Evolutionary conservation across 108 stramenopile genomes (phyloP), one percentile per base, ranked within the genome.

Genomic region (Mediolabrus comicus): DNA sequence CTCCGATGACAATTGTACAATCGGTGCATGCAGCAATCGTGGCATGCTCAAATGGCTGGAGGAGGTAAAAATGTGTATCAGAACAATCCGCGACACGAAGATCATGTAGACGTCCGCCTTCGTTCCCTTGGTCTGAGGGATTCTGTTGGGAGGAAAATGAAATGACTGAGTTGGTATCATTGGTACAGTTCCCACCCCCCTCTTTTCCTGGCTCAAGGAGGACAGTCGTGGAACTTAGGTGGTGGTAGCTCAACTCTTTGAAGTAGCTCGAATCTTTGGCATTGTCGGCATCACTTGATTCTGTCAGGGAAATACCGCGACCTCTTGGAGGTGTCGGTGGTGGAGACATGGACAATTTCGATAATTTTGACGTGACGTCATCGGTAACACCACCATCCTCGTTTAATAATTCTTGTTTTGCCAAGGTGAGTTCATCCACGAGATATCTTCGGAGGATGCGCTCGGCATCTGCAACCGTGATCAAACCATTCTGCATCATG

Each of bases 1-100:
- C 95, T n/a, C 96, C 96, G n/a, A 97, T 75, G 38, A 97, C 96
- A 38, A 97, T 92, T n/a, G 96, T 97, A 65, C 96, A 95, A 57
- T 91, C 94, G 4, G 91, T 89, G 65, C 94, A 95, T 5, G 85
- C 90, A 5, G 91, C 79, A 30, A 97, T 87, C 3, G 91, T 94
- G 4, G 90, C 96, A 49, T 92, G 90, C 55, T 95, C 88, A 38
- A 95, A 94, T 5, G 96, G 90, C 43, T 88, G 91, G 17, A 97
- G 87, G 19, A 97, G 78, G 70, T 97, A 97, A 63, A 97, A 84
- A 79, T 97, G 90, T 7, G 86, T 87, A 59, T 95, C 94, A 3
- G 88, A 90, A 71, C 96, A 97, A 68, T 92, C 85, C 6, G 90
- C 77, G 10, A 96, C 88, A 60, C 84, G 83, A 43, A 96, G 68